Evolutionary conservation across 257 asterid species (phyloP), one percentile per base, ranked within the genome.

Genomic region (Petunia secreta): DNA sequence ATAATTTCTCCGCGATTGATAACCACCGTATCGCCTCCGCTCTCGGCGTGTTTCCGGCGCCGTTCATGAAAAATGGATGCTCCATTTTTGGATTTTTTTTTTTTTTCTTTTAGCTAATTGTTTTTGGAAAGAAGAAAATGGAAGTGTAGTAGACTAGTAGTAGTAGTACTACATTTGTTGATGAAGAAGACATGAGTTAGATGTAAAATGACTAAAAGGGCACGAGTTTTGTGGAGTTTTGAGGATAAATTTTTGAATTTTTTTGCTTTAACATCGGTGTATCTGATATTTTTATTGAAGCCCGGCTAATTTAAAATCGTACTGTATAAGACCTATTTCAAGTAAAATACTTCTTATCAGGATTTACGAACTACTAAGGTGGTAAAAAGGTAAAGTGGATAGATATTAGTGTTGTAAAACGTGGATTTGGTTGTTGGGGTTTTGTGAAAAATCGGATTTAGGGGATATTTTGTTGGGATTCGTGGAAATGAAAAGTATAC

Each of bases 1-100:
- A 87, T 53, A 92, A 93, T 85, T 94, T 94, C 92, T 96, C 99
- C 6, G 98, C 91, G 46, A 92, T 91, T 3, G 98, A 86, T 41
- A 96, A 85, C 95, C 97, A 92, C 82, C 93, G 89, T 13, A 91
- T 81, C 8, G 99, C 97, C 91, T 96, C 98, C 62, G 94, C 93
- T 10, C 96, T 87, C 1, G 92, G 86, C 65, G 94, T 83, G 82
- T 85, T 73, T 79, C 71, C 66, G 91, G 84, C 77, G 84, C 88
- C 82, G 93, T 89, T 77, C 44, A 83, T 83, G 59, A 95, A 93
- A 80, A 93, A 93, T 34, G 98, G 94, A 76, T 88, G 97, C 74
- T 93, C 99, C 99, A 95, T 94, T 80, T 75, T 55, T 3, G 1
- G 25, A 6, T 6, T 57, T 1, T 2, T 16, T 41, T 54, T n/a